Evolutionary conservation across 768 basidiomycete species (phyloP), one percentile per base, ranked within the genome.

Genomic region (Paxillus involutus): DNA sequence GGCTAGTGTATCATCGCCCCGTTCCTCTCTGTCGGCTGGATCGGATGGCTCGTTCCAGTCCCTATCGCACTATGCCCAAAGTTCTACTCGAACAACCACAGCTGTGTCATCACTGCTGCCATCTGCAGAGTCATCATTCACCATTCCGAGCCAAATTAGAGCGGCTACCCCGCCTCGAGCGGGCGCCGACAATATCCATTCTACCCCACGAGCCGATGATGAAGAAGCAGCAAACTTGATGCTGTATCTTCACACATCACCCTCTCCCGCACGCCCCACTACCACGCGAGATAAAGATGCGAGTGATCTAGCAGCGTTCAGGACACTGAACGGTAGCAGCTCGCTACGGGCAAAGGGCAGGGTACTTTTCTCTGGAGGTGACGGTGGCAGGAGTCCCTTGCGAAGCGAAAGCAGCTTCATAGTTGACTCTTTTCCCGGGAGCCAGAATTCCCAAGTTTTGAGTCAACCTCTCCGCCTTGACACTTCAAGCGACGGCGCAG

Each of bases 161-260:
- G 67, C 70, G 24, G 62, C 66, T 51, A 74, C 75, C 36, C 73
- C 78, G 6, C 71, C 77, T 3, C 68, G 71, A 33, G 37, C 56
- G 4, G 62, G 62, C 1, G 53, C 55, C 3, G 58, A 73, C 71
- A 72, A 59, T 64, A 59, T 43, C 67, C 39, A 82, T 74, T 41
- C 81, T 75, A 65, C 80, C 64, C 53, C 78, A 77, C 56, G 82
- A 73, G 83, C 84, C 32, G 89, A 90, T 66, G 86, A 83, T 56
- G 69, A 70, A 35, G 91, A 93, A 63, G 91, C 91, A 0, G 90
- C 91, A n/a, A 89, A 90, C 64, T 71, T 92, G 42, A 88, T 94
- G 83, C 74, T 93, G 19, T 89, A 82, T 71, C 80, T 94, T 47
- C 91, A 91, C 40, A 91, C 90, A 6, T 91, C 89, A 1, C 91